These are phyloP conservation scores for Adansonia grandidieri DNA, from an alignment of 441 rosid species.

Conservation along the genomic window DNA sequence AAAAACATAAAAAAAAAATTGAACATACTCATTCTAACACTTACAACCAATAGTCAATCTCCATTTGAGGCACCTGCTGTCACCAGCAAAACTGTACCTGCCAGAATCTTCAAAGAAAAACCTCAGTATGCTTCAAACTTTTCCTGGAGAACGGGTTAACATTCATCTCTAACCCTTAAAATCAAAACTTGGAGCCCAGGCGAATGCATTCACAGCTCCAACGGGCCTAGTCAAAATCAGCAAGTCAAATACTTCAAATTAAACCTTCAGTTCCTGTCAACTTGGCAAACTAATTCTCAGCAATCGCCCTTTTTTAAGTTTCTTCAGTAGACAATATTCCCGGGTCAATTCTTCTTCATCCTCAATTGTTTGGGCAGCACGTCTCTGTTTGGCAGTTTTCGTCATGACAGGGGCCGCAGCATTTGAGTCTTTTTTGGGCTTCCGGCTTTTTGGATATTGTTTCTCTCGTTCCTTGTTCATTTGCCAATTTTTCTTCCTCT, in stretches of 20 bases:
- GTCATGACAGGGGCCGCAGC: constrained; percentile 42
- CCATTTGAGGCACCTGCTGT: no score
- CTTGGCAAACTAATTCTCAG: constrained; percentile 70
- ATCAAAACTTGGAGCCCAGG: no score
- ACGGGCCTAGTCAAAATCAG: neutral
- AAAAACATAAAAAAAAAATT: no score
- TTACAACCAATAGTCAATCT: no score
- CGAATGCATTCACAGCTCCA: neutral
- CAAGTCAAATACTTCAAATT: constrained; percentile 35
- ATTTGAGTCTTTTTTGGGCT: constrained; percentile 42
- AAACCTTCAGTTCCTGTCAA: constrained; percentile 74
- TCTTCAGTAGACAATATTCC: constrained; percentile 70
- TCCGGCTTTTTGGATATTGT: constrained; percentile 46
- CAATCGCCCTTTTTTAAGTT: constrained; percentile 72
- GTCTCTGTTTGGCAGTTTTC: constrained; percentile 91
- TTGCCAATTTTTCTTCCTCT: constrained; percentile 70
- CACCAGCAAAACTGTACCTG: no score
- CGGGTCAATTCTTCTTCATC: constrained; percentile 75
- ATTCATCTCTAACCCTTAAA: no score
- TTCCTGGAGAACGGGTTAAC: no score
- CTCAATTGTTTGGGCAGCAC: constrained; percentile 71
- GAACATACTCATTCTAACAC: no score
- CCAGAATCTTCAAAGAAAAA: no score
- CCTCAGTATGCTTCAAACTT: no score
- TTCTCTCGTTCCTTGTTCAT: constrained; percentile 55